Evolutionary conservation across 208 protist species (phyloP).

Genomic region (Leishmania guyanensis): DNA sequence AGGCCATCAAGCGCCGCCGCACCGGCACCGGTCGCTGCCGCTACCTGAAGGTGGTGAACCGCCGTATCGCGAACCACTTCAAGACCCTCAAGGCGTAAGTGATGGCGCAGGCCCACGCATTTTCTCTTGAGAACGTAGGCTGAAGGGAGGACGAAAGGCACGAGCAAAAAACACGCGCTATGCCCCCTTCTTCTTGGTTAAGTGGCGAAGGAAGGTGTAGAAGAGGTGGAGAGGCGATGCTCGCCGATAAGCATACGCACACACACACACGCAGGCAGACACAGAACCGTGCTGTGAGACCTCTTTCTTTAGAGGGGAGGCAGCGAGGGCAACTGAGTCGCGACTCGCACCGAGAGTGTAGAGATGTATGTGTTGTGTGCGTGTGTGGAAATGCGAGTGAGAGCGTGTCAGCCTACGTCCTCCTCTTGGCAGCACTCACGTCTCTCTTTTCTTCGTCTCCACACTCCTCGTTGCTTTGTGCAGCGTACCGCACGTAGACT

Average conservation of each 20-base stretch:
- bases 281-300: not conserved
- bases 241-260: not conserved
- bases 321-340: not conserved
- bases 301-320: not conserved
- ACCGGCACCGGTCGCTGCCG: constrained; percentile 98
- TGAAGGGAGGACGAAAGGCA: not conserved
- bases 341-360: not conserved
- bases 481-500: not conserved
- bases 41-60: constrained; percentile 97
- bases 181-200: not conserved
- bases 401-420: not conserved
- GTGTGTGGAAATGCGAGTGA: not conserved
- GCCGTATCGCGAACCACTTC: constrained; percentile 98
- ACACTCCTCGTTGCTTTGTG: not conserved
- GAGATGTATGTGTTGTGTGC: not conserved
- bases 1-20: constrained; percentile 97
- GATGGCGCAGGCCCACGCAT: constrained; percentile 6
- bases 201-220: not conserved
- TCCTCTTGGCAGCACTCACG: not conserved
- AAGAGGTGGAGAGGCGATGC: too few species aligned
- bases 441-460: not conserved
- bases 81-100: constrained; percentile 86
- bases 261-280: not conserved
- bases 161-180: not conserved
- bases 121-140: not conserved